A percentile compares a stretch with the other conserved stretches of the same genome.
Evolutionary conservation across 495 filamentous ascomycete species (phyloP).

Genomic region (Amorphotheca resinae): DNA sequence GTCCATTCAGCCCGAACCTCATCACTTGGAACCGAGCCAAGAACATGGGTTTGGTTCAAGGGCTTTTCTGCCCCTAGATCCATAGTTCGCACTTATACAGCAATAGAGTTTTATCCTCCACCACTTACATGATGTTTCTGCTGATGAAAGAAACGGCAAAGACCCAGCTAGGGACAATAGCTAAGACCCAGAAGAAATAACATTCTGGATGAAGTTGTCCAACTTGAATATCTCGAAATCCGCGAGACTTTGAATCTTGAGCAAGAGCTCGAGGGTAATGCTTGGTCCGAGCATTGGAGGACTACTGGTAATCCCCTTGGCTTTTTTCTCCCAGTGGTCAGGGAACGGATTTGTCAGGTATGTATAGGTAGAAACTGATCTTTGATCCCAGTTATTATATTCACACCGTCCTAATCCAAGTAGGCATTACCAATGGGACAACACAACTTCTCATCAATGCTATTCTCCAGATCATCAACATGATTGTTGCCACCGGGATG

Average conservation of each 20-base stretch:
- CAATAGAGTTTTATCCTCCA: not conserved
- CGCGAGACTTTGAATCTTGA: no score
- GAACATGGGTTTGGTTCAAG: conserved; percentile 6
- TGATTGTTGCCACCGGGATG: conserved; percentile 27
- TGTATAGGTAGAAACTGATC: not conserved
- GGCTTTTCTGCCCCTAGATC: conserved; percentile 11
- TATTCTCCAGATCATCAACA: conserved; percentile 28
- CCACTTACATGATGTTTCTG: conserved; percentile 74
- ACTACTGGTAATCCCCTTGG: conserved; percentile 39
- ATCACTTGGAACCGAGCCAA: no score
- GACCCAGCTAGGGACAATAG: conserved; percentile 40
- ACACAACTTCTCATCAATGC: conserved; percentile 32
- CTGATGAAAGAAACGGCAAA: conserved; percentile 66
- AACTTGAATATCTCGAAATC: no score
- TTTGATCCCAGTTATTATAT: conserved; percentile 29
- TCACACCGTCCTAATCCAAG: conserved; percentile 20
- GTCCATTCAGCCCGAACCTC: no score
- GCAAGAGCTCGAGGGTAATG: no score
- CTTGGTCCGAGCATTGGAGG: conserved; percentile 20
- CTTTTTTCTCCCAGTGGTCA: conserved; percentile 41
- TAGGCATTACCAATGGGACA: conserved; percentile 11
- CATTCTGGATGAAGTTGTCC: no score
- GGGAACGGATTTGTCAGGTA: no score
- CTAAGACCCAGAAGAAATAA: conserved; percentile 63
- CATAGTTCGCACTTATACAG: conserved; percentile 1